Evolutionary conservation across 345 rosid species (phyloP).

Genomic region (Pistacia integerrima): DNA sequence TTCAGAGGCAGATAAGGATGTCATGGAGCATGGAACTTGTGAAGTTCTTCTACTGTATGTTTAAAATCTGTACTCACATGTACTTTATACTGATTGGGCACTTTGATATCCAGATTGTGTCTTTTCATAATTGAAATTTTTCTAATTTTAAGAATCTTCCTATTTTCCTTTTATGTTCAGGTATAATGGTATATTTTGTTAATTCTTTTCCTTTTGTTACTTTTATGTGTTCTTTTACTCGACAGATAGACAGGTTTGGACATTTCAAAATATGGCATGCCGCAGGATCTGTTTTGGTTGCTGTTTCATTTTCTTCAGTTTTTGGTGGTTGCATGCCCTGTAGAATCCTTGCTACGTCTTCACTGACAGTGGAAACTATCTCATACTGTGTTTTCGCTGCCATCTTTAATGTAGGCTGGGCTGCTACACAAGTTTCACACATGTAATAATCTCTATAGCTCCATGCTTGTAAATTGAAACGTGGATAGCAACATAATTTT

Average conservation of each 20-base stretch:
- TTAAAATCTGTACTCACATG: background rate
- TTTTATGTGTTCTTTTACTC: constrained; percentile 20
- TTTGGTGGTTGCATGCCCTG: constrained; percentile 92
- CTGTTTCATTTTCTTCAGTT: constrained; percentile 92
- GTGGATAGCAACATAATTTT: constrained; percentile 9
- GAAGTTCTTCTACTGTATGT: background rate
- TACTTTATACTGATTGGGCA: background rate
- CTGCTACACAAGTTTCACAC: constrained; percentile 97
- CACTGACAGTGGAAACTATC: constrained; percentile 57
- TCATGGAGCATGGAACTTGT: background rate
- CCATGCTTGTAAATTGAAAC: background rate
- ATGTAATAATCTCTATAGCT: constrained; percentile 54
- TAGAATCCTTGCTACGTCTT: constrained; percentile 48
- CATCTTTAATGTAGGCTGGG: constrained; percentile 95
- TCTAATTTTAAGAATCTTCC: background rate
- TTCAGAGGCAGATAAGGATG: background rate
- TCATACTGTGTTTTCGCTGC: constrained; percentile 88
- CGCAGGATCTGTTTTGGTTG: constrained; percentile 88
- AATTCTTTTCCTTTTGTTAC: background rate
- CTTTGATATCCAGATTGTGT: background rate
- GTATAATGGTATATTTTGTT: background rate
- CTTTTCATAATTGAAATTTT: background rate
- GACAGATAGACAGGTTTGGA: constrained; percentile 97
- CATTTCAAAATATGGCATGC: constrained; percentile 94
- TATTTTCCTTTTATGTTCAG: background rate